Conservation (phyloP, 2,329 filamentous ascomycete genomes). For the Penicillium sp. region DNA sequence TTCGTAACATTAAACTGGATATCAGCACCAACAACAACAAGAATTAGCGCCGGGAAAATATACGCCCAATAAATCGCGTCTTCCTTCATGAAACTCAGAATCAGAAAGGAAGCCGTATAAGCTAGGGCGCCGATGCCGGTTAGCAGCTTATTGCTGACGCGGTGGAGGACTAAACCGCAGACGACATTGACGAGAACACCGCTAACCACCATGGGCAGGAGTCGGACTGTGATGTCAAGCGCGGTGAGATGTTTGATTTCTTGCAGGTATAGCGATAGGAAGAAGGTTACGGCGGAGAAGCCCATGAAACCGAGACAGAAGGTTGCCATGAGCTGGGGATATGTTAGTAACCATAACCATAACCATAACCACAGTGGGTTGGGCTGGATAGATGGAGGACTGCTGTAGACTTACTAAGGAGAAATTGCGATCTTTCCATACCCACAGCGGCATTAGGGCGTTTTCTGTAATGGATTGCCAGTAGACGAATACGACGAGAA, state of each 20-base stretch:
- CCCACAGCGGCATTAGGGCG: constrained; percentile 58
- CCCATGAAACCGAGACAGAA: constrained; percentile 66
- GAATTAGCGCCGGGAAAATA: constrained; percentile 63
- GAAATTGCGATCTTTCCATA: constrained; percentile 67
- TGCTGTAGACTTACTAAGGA: constrained; percentile 53
- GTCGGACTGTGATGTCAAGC: constrained; percentile 63
- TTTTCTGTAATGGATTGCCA: constrained; percentile 63
- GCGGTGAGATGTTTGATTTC: constrained; percentile 57
- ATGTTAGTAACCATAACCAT: background rate
- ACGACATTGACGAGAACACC: constrained; percentile 67
- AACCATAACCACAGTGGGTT: too few relatives aligned
- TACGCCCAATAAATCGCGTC: constrained; percentile 68
- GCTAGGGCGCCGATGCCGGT: constrained; percentile 57
- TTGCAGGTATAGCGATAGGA: constrained; percentile 69
- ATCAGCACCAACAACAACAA: constrained; percentile 69
- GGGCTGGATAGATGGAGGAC: too few relatives aligned
- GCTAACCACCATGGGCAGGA: constrained; percentile 68
- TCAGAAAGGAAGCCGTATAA: constrained; percentile 51
- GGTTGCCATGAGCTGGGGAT: constrained; percentile 57
- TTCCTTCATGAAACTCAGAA: constrained; percentile 61
- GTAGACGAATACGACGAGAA: constrained; percentile 62
- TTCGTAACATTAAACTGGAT: constrained; percentile 74
- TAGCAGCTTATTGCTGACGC: constrained; percentile 66
- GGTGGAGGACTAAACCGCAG: constrained; percentile 65
- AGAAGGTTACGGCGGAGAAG: constrained; percentile 65